Percentiles rank a stretch among this genome's conserved stretches.
Conservation (phyloP, 495 filamentous ascomycete genomes). For the Lasiosphaeria ovina region DNA sequence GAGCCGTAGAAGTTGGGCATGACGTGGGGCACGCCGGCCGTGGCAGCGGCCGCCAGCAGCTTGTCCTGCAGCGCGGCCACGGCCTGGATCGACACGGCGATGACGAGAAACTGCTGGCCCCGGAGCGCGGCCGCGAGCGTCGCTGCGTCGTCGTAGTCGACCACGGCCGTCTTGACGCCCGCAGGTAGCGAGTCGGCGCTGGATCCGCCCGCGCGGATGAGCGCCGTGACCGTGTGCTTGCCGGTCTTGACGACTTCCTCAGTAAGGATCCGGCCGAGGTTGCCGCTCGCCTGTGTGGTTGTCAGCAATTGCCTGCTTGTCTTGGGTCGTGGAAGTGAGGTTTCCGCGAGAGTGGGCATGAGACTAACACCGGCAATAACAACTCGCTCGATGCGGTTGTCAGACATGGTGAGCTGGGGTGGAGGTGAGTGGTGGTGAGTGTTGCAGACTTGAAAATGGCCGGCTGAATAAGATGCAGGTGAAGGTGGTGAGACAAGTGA, state of each 20-base stretch:
- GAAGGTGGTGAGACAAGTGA: too few species aligned
- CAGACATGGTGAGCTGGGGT: too few species aligned
- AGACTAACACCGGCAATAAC: slow-evolving; percentile 47
- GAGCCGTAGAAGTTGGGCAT: slow-evolving; percentile 60
- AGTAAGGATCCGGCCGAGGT: slow-evolving; percentile 53
- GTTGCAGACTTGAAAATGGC: too few species aligned
- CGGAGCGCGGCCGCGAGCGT: slow-evolving; percentile 41
- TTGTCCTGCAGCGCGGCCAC: slow-evolving; percentile 37
- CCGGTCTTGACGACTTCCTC: slow-evolving; percentile 47
- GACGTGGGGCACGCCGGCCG: slow-evolving; percentile 59
- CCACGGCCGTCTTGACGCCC: slow-evolving; percentile 32
- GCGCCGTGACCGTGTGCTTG: slow-evolving; percentile 54
- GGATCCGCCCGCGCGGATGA: slow-evolving; percentile 47
- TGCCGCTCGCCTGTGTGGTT: slow-evolving; percentile 52
- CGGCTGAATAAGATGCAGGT: too few species aligned
- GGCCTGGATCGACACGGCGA: slow-evolving; percentile 44
- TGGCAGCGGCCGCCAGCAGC: slow-evolving; percentile 58
- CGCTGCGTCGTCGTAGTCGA: slow-evolving; percentile 40
- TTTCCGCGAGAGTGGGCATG: not conserved
- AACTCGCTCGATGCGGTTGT: slow-evolving; percentile 44
- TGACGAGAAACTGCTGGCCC: slow-evolving; percentile 57
- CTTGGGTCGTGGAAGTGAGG: not conserved
- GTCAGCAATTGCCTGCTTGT: not conserved
- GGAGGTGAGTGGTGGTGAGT: too few species aligned
- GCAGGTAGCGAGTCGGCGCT: slow-evolving; percentile 34